Base-by-base conservation (phyloP, 331 rosid species). In the Acacia pycnantha region DNA sequence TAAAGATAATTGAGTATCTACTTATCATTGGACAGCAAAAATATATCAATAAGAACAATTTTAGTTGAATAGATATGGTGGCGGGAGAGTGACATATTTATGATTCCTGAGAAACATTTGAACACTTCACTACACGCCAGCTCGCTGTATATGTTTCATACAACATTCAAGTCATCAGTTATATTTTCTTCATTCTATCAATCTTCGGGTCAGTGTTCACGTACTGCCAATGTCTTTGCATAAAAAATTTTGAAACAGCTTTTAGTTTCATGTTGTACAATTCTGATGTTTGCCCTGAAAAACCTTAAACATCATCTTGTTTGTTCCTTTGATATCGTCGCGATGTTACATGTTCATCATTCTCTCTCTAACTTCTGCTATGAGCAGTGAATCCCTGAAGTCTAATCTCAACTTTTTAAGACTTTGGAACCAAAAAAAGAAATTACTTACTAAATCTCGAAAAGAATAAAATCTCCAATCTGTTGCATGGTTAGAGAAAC, bases 1-100 rank as follows among this genome's bases (percentile, higher is more conserved):
- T 85, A 88, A 90, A 88, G 88, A 84, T 70, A 80, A 44, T 53
- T 80, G 82, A 70, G 81, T 85, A 76, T 74, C 27, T 62, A 48
- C 59, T 87, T 69, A 78, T 79, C 73, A 73, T 56, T 77, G 77
- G 67, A 68, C 82, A 79, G 75, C 59, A 84, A 33, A 77, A 77
- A 58, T 83, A 77, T 79, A 66, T 37, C 64, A 33, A 51, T 79
- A 66, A 46, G 46, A 76, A 81, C 41, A 75, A 78, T 73, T 58
- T 81, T 72, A 85, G 78, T 29, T 74, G 54, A 67, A 66, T 58
- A 41, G 74, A 81, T 51, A 77, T 64, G 75, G 44, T 86, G 78
- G 80, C 66, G 1, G 74, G 48, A 77, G 35, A 53, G 50, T 76
- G 31, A 79, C 74, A 48, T 70, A 76, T 70, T 70, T 46, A 59